Evolutionary conservation across 371 early-diverging fungal species (phyloP).

Genomic region (Basidiobolus meristosporus): DNA sequence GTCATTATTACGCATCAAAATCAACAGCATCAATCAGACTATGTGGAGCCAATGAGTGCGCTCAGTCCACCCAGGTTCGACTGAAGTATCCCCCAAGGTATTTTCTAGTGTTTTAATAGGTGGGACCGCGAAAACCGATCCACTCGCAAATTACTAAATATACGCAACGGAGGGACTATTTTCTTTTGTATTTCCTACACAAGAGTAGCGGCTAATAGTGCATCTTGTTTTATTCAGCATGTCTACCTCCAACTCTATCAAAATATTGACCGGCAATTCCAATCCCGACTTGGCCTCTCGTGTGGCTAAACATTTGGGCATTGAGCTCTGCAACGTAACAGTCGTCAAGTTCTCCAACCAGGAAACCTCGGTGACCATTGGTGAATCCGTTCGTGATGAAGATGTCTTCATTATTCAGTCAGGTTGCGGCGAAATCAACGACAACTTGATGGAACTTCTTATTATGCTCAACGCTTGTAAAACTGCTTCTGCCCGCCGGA

Average conservation of each 20-base stretch:
- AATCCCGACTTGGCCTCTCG: constrained; percentile 81
- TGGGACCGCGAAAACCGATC: no score
- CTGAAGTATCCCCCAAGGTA: no score
- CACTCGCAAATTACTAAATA: no score
- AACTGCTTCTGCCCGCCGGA: constrained; percentile 79
- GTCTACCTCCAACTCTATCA: constrained; percentile 65
- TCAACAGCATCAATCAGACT: no score
- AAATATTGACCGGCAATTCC: constrained; percentile 95
- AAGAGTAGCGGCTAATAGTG: no score
- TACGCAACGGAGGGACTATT: no score
- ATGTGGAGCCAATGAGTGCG: no score
- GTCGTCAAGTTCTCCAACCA: constrained; percentile 92
- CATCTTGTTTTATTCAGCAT: constrained; percentile 10
- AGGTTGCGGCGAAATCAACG: constrained; percentile 81
- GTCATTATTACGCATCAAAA: no score
- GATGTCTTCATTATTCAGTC: constrained; percentile 82
- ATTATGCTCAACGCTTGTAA: constrained; percentile 94
- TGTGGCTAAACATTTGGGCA: constrained; percentile 70
- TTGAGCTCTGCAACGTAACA: constrained; percentile 72
- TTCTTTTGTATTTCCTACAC: no score
- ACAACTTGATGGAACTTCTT: constrained; percentile 88
- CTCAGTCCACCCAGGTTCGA: no score
- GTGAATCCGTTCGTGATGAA: constrained; percentile 87
- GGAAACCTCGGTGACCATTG: constrained; percentile 89
- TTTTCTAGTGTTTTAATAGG: no score